Percentiles rank a stretch among this genome's conserved stretches.
Evolutionary conservation across 106 monocot species (phyloP).

Genomic region (Dioscorea zingiberensis): DNA sequence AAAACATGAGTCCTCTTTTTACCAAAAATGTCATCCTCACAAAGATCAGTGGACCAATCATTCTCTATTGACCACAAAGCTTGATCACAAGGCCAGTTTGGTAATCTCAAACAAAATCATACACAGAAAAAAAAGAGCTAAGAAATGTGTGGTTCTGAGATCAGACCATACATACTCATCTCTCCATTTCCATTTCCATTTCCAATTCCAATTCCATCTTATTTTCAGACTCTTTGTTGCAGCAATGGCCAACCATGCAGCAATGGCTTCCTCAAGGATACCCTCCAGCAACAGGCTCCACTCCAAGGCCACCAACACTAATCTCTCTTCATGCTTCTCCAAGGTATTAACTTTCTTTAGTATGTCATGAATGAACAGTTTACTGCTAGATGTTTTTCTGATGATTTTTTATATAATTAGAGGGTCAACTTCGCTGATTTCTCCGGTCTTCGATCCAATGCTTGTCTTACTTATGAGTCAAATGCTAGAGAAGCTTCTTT

Average conservation of each 20-base stretch:
- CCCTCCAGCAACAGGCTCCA: slow-evolving; percentile 55
- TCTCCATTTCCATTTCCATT: too few relatives aligned
- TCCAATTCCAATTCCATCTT: too few relatives aligned
- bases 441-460: slow-evolving; percentile 59
- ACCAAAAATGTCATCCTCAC: too few relatives aligned
- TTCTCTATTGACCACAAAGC: too few relatives aligned
- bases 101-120: slow-evolving; percentile 1
- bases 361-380: too few relatives aligned
- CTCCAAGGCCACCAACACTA: slow-evolving; percentile 18
- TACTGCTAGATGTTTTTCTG: too few relatives aligned
- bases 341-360: slow-evolving; percentile 18
- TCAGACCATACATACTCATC: neutral
- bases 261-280: slow-evolving; percentile 77
- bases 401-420: slow-evolving; percentile 19
- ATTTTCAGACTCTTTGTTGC: slow-evolving; percentile 23
- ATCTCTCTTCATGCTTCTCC: slow-evolving; percentile 21
- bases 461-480: slow-evolving; percentile 23
- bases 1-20: too few relatives aligned
- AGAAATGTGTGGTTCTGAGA: slow-evolving; percentile 37
- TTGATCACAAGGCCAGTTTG: neutral
- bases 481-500: slow-evolving; percentile 50
- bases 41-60: too few relatives aligned
- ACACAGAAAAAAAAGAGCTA: neutral
- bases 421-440: slow-evolving; percentile 73
- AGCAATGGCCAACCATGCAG: slow-evolving; percentile 76